phyloP scores from a whole-genome alignment of 2,329 filamentous ascomycete species.

The Torrubiellomyces zombiae region DNA sequence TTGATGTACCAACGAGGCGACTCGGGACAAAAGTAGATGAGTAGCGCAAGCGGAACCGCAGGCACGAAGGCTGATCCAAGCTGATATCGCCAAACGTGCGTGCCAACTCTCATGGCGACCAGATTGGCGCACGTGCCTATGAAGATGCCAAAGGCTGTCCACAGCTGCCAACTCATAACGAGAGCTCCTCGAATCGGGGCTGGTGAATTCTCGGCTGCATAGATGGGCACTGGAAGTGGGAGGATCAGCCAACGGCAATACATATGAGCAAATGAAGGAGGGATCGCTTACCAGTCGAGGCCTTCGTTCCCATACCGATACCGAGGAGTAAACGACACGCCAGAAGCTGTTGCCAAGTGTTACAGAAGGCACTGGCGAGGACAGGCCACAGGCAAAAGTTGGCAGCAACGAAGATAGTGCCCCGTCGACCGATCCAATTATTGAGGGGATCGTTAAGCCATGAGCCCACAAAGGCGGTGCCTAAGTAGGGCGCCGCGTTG shows the following conservation, averaged over 20 bases:
- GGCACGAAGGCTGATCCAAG: constrained; percentile 48
- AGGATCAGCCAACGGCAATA: not conserved
- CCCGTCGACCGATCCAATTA: constrained; percentile 24
- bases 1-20: constrained; percentile 52
- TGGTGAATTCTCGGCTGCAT: constrained; percentile 58
- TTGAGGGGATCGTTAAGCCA: constrained; percentile 52
- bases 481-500: constrained; percentile 40
- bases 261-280: not conserved
- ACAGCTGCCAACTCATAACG: constrained; percentile 69
- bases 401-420: constrained; percentile 54
- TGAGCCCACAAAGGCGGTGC: constrained; percentile 34
- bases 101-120: constrained; percentile 19
- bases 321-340: constrained; percentile 57
- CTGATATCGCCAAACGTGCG: constrained; percentile 42
- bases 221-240: constrained; percentile 58
- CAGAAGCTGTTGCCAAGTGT: constrained; percentile 57
- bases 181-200: constrained; percentile 55
- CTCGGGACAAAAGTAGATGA: constrained; percentile 51
- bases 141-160: constrained; percentile 46
- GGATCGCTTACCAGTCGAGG: constrained; percentile 31
- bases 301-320: constrained; percentile 62
- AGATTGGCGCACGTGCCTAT: constrained; percentile 45
- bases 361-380: constrained; percentile 54
- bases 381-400: constrained; percentile 55
- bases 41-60: constrained; percentile 34